These are phyloP conservation scores for Triadica sebifera DNA, from an alignment of 345 rosid genomes.

Conservation along the genomic window DNA sequence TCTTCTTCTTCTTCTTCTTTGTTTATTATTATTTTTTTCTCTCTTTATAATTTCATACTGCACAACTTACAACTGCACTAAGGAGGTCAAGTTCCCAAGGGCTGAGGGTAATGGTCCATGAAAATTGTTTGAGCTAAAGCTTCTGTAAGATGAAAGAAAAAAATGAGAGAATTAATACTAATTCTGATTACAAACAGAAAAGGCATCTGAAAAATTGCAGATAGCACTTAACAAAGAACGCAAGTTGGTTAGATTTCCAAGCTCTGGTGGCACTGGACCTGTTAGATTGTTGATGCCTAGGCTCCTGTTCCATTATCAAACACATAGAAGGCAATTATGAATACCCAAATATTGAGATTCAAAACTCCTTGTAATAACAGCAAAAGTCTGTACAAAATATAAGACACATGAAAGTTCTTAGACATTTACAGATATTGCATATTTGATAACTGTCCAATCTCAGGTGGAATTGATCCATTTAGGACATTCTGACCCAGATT, in stretches of 20 bases:
- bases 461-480: constrained; percentile 46
- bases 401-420: neutral
- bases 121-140: constrained; percentile 60
- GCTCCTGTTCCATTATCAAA: constrained; percentile 43
- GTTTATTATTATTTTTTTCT: too few species aligned
- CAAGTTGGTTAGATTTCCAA: constrained; percentile 54
- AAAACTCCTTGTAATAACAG: neutral
- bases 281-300: constrained; percentile 59
- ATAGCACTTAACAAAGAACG: constrained; percentile 44
- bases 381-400: neutral
- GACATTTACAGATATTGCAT: constrained; percentile 55
- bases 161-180: constrained; percentile 1
- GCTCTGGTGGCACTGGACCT: constrained; percentile 48
- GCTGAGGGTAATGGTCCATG: constrained; percentile 42
- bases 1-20: too few species aligned
- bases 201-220: neutral
- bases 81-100: constrained; percentile 47
- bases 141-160: constrained; percentile 30
- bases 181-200: neutral
- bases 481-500: constrained; percentile 53
- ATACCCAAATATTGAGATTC: neutral
- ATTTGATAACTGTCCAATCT: constrained; percentile 43
- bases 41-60: neutral
- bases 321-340: constrained; percentile 17
- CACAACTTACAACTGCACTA: constrained; percentile 48